Conservation (phyloP, 208 protist genomes). For the Acanthamoeba divionensis region DNA sequence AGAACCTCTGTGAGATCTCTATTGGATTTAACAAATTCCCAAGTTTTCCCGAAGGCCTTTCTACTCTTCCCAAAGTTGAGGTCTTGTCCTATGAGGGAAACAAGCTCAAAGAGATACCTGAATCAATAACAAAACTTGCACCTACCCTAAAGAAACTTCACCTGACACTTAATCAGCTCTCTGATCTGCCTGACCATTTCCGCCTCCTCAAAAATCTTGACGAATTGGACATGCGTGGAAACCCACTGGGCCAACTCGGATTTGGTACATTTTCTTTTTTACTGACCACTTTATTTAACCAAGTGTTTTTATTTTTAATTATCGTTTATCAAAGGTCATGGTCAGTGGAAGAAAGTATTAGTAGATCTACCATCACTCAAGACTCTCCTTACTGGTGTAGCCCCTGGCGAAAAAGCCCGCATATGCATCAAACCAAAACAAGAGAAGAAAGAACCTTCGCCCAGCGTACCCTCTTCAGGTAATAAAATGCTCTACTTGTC, state of each 20-base stretch:
- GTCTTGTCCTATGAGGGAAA: slow-evolving; percentile 17
- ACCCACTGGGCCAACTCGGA: slow-evolving; percentile 26
- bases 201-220: slow-evolving; percentile 33
- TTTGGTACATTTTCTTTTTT: not conserved
- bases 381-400: slow-evolving; percentile 31
- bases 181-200: slow-evolving; percentile 23
- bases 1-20: slow-evolving; percentile 13
- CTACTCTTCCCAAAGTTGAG: slow-evolving; percentile 8
- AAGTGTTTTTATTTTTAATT: not conserved
- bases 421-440: slow-evolving; percentile 26
- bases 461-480: no score
- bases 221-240: slow-evolving; percentile 33
- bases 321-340: not conserved
- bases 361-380: slow-evolving; percentile 29
- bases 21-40: slow-evolving; percentile 46
- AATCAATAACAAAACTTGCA: not conserved
- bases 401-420: not conserved
- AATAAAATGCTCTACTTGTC: no score
- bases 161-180: not conserved
- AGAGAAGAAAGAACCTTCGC: not conserved
- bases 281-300: not conserved
- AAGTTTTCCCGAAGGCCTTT: slow-evolving; percentile 15
- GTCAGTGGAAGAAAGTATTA: slow-evolving; percentile 38
- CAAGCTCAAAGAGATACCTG: not conserved
- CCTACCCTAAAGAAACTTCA: slow-evolving; percentile 26